Evolutionary conservation across 257 asterid species (phyloP).

Genomic region (Voacanga thouarsii): DNA sequence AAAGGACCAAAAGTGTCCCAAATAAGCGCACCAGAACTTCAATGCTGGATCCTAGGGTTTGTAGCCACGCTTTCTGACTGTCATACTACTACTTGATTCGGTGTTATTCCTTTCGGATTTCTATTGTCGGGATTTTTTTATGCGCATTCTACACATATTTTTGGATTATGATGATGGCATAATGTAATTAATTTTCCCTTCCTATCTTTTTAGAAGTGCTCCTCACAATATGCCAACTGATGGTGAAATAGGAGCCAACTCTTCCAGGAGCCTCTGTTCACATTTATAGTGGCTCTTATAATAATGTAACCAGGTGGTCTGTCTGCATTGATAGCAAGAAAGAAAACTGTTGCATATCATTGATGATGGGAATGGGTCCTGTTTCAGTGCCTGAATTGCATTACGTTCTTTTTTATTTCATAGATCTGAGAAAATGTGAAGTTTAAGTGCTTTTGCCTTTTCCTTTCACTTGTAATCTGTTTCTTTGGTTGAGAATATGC

Average conservation of each 20-base stretch:
- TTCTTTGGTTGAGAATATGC: constrained; percentile 1
- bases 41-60: constrained; percentile 67
- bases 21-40: constrained; percentile 93
- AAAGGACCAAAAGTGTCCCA: constrained; percentile 59
- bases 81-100: constrained; percentile 4
- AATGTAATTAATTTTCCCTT: background rate
- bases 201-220: background rate
- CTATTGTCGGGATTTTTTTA: constrained; percentile 5
- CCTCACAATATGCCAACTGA: background rate
- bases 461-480: background rate
- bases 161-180: background rate
- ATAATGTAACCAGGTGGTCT: background rate
- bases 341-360: background rate
- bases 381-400: background rate
- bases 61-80: constrained; percentile 18
- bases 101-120: background rate
- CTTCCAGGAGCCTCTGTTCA: background rate
- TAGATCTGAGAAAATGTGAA: background rate
- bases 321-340: background rate
- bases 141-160: background rate
- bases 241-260: background rate
- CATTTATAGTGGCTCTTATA: background rate
- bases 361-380: background rate
- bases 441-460: background rate
- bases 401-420: background rate